A percentile compares a stretch with the other conserved stretches of the same genome.
These are phyloP conservation scores for Poterioochromonas sp. DNA, from an alignment of 352 stramenopile species.

Conservation along the genomic window DNA sequence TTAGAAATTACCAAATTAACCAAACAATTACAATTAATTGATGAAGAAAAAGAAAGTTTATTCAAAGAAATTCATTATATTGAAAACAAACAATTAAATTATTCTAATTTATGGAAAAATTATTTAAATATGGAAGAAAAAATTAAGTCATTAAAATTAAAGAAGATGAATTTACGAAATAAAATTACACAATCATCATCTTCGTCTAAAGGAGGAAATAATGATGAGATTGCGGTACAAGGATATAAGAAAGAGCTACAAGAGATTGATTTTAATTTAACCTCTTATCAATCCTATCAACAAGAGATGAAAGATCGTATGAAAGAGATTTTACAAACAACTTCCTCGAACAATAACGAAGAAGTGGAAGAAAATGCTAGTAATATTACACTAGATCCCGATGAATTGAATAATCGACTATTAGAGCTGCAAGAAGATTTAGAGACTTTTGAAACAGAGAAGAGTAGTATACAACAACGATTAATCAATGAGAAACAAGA, in stretches of 20 bases:
- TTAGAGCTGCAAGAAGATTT: slow-evolving; percentile 19
- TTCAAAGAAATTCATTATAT: no score
- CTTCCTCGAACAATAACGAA: neutral
- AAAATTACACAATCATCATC: neutral
- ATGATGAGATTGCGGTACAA: no score
- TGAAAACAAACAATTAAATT: no score
- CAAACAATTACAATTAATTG: no score
- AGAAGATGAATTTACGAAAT: neutral
- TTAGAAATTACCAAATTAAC: no score
- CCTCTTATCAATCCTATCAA: neutral
- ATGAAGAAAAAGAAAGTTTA: no score
- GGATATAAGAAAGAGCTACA: neutral
- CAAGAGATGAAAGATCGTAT: neutral
- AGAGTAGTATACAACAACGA: neutral
- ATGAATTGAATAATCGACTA: neutral
- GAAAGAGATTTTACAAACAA: neutral
- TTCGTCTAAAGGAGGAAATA: no score
- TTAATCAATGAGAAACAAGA: neutral
- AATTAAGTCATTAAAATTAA: neutral
- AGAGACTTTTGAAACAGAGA: slow-evolving; percentile 28
- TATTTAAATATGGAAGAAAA: no score
- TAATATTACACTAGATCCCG: neutral
- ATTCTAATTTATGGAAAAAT: no score
- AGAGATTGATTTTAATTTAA: neutral
- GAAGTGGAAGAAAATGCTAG: neutral